These are phyloP conservation scores for Colletotrichum cuscutae DNA, from an alignment of 2,329 filamentous ascomycete genomes.

Conservation along the genomic window DNA sequence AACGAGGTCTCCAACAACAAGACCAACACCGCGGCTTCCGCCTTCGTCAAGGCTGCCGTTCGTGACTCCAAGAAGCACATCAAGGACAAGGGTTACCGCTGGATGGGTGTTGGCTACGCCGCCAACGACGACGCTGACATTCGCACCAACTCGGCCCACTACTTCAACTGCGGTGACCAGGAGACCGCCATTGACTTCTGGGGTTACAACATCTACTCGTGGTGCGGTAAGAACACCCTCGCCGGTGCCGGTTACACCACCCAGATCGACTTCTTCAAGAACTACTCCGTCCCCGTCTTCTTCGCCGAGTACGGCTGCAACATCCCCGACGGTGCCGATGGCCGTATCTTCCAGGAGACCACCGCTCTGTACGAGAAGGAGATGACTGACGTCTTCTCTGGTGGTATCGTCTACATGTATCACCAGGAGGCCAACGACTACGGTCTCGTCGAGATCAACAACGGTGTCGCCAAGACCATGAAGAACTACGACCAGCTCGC, in stretches of 20 bases:
- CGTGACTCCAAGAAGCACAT: conserved; percentile 97
- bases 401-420: conserved; percentile 99
- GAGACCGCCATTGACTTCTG: conserved; percentile 88
- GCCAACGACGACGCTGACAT: conserved; percentile 92
- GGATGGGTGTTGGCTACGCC: conserved; percentile 91
- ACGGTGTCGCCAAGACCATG: conserved; percentile 71
- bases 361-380: conserved; percentile 79
- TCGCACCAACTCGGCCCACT: conserved; percentile 83
- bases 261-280: conserved; percentile 85
- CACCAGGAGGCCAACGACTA: conserved; percentile 92
- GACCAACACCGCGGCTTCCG: conserved; percentile 90
- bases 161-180: conserved; percentile 89
- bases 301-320: conserved; percentile 99
- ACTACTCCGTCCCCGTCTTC: conserved; percentile 95
- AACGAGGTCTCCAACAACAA: conserved; percentile 94
- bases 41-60: conserved; percentile 97
- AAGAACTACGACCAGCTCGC: conserved; percentile 80
- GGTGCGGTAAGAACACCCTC: conserved; percentile 90
- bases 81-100: conserved; percentile 79
- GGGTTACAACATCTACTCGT: conserved; percentile 99
- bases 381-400: conserved; percentile 91
- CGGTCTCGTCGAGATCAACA: conserved; percentile 74
- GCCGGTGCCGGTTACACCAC: conserved; percentile 80
- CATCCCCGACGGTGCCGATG: conserved; percentile 65
- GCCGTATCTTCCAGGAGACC: conserved; percentile 88